Base-by-base conservation (phyloP, 83 land plant species). In the Thuja plicata region DNA sequence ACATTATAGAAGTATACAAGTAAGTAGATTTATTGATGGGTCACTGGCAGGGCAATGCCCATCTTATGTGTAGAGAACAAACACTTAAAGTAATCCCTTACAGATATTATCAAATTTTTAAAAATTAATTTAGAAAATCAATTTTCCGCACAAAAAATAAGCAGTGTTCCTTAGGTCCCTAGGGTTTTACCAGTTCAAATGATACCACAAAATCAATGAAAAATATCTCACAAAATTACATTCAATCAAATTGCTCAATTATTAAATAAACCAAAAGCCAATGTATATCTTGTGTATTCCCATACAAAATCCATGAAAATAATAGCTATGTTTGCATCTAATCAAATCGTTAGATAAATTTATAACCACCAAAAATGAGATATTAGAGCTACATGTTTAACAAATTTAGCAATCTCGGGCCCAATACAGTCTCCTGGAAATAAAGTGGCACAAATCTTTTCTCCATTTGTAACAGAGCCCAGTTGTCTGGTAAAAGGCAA, bases 351-450 rank as follows among this genome's bases (percentile, higher is more conserved):
- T 7, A 2, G 77, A 73, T 62, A n/a, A 73, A 60, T 21, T 80
- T 19, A 60, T 60, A 19, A 80, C 19, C 19, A 13, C 41, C 11
- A 16, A 81, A 87, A 45, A 2, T 3, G 13, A 54, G 71, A 54
- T 17, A 37, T 45, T 11, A 50, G n/a, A 80, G 73, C 9, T 43
- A 97, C 97, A 95, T 95, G 90, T 90, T 96, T 95, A 57, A 97
- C 97, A 38, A 97, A 93, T 50, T 92, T 94, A 38, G 99, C 97
- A 83, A 97, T 97, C 89, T 95, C 99, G 35, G 99, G 98, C 27
- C 98, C 99, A 84, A n/a, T n/a, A 17, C 99, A 98, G 74, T 97
- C 98, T 24, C 97, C 96, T 50, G 96, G 97, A 88, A 97, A 97
- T 88, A 97, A 92, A 57, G 99, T 97, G 24, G 96, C 98, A 0